Evolutionary conservation across 208 protist genomes (phyloP).

Genomic region (Leishmania guyanensis): DNA sequence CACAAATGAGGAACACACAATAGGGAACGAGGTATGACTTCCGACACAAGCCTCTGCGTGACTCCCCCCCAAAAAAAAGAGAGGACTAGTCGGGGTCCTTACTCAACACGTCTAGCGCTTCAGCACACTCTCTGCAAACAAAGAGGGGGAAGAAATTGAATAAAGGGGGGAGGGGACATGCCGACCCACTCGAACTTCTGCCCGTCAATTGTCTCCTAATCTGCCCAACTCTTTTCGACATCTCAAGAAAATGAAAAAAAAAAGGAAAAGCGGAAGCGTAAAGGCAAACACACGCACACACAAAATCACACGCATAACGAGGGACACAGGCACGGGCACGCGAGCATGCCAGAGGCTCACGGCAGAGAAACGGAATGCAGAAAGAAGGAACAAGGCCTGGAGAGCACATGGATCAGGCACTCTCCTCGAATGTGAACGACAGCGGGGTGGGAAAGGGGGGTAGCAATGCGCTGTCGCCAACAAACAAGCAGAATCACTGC

Average conservation of each 20-base stretch:
- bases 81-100: neutral
- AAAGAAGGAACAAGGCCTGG: slow-evolving; percentile 10
- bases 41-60: neutral
- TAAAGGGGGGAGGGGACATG: neutral
- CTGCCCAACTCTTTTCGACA: neutral
- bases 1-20: slow-evolving; percentile 6
- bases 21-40: neutral
- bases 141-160: slow-evolving; percentile 25
- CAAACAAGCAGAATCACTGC: neutral
- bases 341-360: neutral
- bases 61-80: neutral
- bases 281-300: slow-evolving; percentile 6
- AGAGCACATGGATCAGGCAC: neutral
- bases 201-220: neutral
- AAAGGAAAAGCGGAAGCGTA: neutral
- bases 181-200: neutral
- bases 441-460: neutral
- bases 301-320: neutral
- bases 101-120: neutral
- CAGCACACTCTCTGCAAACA: neutral
- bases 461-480: neutral
- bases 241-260: neutral
- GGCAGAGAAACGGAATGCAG: neutral
- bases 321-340: neutral
- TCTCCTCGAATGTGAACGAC: slow-evolving; percentile 5